phyloP scores from a whole-genome alignment of 1,284 basidiomycete species.

The Phellinidium pouzarii region DNA sequence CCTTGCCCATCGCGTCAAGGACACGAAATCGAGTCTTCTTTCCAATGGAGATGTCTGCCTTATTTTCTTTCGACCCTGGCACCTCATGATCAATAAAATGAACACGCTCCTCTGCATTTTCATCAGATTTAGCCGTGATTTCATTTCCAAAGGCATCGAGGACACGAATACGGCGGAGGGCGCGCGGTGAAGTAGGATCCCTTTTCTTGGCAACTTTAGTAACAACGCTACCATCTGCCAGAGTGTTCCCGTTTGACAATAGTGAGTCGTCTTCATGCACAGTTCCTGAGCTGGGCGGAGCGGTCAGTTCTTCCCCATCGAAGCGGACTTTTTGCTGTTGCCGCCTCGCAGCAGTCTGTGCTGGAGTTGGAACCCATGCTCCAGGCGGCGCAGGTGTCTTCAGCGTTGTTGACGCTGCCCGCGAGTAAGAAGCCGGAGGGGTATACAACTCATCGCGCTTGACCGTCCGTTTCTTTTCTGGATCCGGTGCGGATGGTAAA shows the following conservation, averaged over 20 bases:
- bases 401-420: constrained; percentile 32
- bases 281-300: not conserved
- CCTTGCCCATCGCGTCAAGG: constrained; percentile 62
- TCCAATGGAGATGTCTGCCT: constrained; percentile 18
- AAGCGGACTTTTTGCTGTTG: constrained; percentile 57
- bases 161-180: constrained; percentile 42
- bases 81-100: constrained; percentile 9
- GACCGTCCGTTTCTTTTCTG: constrained; percentile 20
- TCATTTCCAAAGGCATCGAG: constrained; percentile 49
- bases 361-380: constrained; percentile 59
- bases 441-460: constrained; percentile 31
- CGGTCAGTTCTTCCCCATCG: constrained; percentile 31
- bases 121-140: constrained; percentile 10
- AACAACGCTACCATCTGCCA: constrained; percentile 10
- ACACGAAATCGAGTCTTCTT: constrained; percentile 45
- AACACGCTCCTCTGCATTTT: constrained; percentile 19
- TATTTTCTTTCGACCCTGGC: constrained; percentile 13
- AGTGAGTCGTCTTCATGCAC: not conserved
- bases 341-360: constrained; percentile 36
- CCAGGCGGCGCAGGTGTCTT: constrained; percentile 69
- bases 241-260: constrained; percentile 1
- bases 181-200: constrained; percentile 20
- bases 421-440: constrained; percentile 22
- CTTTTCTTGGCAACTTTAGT: constrained; percentile 9
- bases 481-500: not conserved